Evolutionary conservation across 306 rosid genomes (phyloP).

Genomic region (Dalbergia oliveri): DNA sequence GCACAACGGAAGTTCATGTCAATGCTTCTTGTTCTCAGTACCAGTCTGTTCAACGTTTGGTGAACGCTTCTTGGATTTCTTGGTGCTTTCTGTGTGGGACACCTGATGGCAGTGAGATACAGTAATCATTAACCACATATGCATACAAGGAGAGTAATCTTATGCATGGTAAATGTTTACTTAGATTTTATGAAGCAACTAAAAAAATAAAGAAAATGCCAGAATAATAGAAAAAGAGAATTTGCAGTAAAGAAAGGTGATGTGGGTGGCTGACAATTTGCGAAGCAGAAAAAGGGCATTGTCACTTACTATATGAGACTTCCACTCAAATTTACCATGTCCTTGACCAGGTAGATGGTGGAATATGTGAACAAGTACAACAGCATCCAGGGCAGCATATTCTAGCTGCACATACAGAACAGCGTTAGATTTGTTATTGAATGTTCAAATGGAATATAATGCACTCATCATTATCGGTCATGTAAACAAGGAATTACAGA

Average conservation of each 20-base stretch:
- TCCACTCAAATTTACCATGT: slow-evolving; percentile 70
- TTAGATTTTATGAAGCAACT: slow-evolving; percentile 5
- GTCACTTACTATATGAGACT: slow-evolving; percentile 81
- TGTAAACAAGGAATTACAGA: slow-evolving; percentile 14
- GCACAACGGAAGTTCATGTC: slow-evolving; percentile 23
- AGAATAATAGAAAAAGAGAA: background rate
- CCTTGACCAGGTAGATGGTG: slow-evolving; percentile 70
- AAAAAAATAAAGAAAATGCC: slow-evolving; percentile 22
- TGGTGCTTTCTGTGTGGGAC: slow-evolving; percentile 60
- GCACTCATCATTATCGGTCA: background rate
- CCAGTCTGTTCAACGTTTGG: slow-evolving; percentile 38
- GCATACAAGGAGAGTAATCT: slow-evolving; percentile 27
- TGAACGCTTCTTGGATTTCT: slow-evolving; percentile 55
- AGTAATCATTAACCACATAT: background rate
- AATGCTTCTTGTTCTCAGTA: slow-evolving; percentile 40
- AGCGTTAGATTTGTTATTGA: slow-evolving; percentile 23
- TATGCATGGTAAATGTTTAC: slow-evolving; percentile 11
- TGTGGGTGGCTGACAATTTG: background rate
- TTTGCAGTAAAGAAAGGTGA: slow-evolving; percentile 22
- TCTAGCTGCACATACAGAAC: slow-evolving; percentile 71
- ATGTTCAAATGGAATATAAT: slow-evolving; percentile 22
- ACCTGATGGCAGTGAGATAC: slow-evolving; percentile 55
- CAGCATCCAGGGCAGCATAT: slow-evolving; percentile 97
- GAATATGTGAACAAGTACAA: slow-evolving; percentile 85
- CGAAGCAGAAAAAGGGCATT: slow-evolving; percentile 13